Base-by-base conservation (phyloP, 2,329 filamentous ascomycete species). In the Exophiala xenobiotica region DNA sequence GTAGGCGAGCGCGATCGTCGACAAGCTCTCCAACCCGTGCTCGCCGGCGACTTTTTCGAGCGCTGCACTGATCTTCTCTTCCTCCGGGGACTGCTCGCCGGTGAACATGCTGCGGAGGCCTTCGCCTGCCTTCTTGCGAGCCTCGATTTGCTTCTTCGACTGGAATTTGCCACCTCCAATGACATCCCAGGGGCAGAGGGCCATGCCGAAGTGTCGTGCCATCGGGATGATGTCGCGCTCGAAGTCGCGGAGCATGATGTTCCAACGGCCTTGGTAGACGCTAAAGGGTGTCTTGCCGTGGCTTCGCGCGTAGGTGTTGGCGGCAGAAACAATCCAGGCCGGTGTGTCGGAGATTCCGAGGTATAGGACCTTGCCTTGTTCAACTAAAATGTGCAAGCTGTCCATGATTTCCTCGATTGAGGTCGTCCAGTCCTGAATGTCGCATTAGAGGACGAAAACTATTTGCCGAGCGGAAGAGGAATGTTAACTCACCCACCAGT, bases 1-100 rank as follows among this genome's bases (percentile, higher is more conserved):
- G 63, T 90, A 90, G 2, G 87, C 86, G 19, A 90, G 69, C 6
- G 87, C 86, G 26, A 88, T 70, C 29, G 78, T 78, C 3, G 82
- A 85, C 42, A 88, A 75, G 2, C 65, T 70, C 24, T 77, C 71
- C 1, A 76, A 71, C 1, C 78, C 77, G 59, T 83, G 79, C 53
- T 76, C 53, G 11, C 22, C 20, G 9, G 54, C 51, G 40, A 70
- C 70, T 49, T 69, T 46, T 20, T 63, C 62, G 9, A 65, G 51
- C 12, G 50, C 50, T 3, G 48, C 48, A 3, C 53, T 49, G 2
- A 64, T 49, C 24, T 60, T 56, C 16, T 46, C 56, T 18, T 65
- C 55, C 8, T 51, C 48, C 1, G 56, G 22, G 2, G 46, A 31
- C 27, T 54, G 54, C 1, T 23, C 45, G 4, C 6, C 31, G 33